Base-by-base conservation (phyloP, 345 rosid species). In the Eucalyptus pauciflora region DNA sequence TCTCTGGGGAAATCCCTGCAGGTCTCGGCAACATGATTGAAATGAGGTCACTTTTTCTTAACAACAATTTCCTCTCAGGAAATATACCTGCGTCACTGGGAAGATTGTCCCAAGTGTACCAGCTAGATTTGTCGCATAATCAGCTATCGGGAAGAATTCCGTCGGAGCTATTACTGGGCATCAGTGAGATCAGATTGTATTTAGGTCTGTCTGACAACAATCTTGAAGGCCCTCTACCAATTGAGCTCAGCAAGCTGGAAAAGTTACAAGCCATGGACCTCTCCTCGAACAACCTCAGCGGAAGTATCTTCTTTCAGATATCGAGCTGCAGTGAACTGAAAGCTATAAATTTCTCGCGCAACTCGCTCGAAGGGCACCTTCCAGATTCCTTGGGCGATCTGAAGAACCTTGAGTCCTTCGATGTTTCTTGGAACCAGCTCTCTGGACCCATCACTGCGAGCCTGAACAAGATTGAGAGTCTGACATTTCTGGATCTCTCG, bases 221-320 rank as follows among this genome's bases (percentile, higher is more conserved):
- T 48, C 94, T 95, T 25, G 89, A 92, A 25, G 95, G 96, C 69
- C 91, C 91, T 14, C 92, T 95, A 86, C 96, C 96, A 25, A 89
- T 93, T 13, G 94, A 92, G 88, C 92, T 95, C 71, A 92, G 95
- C 91, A 94, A 93, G 90, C 90, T 95, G 16, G 93, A 92, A 89
- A 93, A 93, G 87, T 92, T 95, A 50, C 91, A 89, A 62, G 95
- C 93, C 89, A 93, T 94, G 22, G 96, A 94, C 89, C 86, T 95
- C 86, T 94, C 96, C 56, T 89, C 90, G n/a, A 95, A 95, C 88
- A 91, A 90, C 18, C 88, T 95, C 80, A 90, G 37, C 22, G 95
- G 95, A 24, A 91, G 83, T 41, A 88, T 95, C 88, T 92, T 93
- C 89, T 67, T 88, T 56, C 93, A 89, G 93, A 92, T 94, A 86